Evolutionary conservation across 768 basidiomycete genomes (phyloP).

Genomic region (Tylopilus cervinicoccineus): DNA sequence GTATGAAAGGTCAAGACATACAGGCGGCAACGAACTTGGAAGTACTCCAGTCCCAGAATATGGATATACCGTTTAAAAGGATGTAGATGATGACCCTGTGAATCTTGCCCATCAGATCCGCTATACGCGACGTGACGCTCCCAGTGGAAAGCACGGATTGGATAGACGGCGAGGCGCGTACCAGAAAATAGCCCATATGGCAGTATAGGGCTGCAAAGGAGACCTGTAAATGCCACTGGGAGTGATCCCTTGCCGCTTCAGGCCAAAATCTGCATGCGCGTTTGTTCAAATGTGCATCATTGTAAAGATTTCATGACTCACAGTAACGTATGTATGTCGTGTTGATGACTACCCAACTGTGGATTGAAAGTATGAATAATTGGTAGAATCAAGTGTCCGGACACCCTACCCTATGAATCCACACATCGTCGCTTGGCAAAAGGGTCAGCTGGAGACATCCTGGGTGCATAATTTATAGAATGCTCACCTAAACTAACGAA

Average conservation of each 20-base stretch:
- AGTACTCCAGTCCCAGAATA: conserved; percentile 62
- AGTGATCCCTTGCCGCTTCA: conserved; percentile 44
- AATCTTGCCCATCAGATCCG: not conserved
- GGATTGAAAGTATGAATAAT: conserved; percentile 45
- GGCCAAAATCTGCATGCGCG: conserved; percentile 9
- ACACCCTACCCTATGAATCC: conserved; percentile 48
- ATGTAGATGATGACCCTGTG: conserved; percentile 45
- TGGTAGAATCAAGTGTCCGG: conserved; percentile 24
- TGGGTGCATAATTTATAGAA: not conserved
- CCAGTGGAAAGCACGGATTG: too few species aligned
- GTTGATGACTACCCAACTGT: conserved; percentile 65
- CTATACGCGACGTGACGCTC: too few species aligned
- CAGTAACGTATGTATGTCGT: conserved; percentile 71
- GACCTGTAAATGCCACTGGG: conserved; percentile 61
- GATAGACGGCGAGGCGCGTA: conserved; percentile 34
- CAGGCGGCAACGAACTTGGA: conserved; percentile 44
- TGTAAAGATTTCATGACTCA: conserved; percentile 28
- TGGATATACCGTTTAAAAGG: conserved; percentile 49
- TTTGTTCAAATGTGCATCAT: conserved; percentile 32
- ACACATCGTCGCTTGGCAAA: conserved; percentile 44
- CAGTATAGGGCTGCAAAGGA: conserved; percentile 58
- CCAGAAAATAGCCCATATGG: conserved; percentile 72
- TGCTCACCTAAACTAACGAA: conserved; percentile 56
- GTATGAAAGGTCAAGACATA: conserved; percentile 27
- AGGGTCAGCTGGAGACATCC: not conserved